Evolutionary conservation across 2,329 filamentous ascomycete species (phyloP), one percentile per base, ranked within the genome.

Genomic region (Colletotrichum lindemuthianum): DNA sequence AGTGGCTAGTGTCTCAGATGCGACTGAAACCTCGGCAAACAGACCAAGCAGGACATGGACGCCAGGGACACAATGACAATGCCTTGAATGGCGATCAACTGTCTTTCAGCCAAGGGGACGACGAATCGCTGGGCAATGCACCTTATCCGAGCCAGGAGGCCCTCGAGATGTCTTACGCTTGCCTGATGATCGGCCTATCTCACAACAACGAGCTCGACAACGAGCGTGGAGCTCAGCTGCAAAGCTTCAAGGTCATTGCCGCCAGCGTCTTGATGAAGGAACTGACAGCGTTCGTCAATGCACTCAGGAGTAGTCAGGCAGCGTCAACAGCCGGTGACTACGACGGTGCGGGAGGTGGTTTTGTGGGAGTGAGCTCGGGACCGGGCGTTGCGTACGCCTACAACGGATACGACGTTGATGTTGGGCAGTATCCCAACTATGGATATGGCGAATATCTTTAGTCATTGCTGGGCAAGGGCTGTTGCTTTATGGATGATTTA

Each of bases 1-100:
- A 75, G 2, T 82, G 77, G 75, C 75, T 79, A 9, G 75, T 77
- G 16, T 72, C 73, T 6, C 69, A 79, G 48, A 78, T 81, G 56
- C 73, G 74, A 16, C 67, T 54, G 5, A 61, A 51, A 6, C 47
- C 15, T 11, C 53, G 50, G 11, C 53, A 16, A 16, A 49, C 41
- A 6, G 55, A 47, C 2, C 59, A 40, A 37, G n/a, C n/a, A 4
- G 44, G 12, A 4, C 8, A n/a, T 40, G 41, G 16, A 44, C n/a
- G 15, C 24, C 33, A 34, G 13, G 75, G 75, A 7, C 70, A 72
- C 6, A 69, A 70, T 2, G 32, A 40, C 39, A n/a, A 48, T 5
- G 16, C 36, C 32, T 1, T 33, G 6, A 3, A 7, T 12, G 39
- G 13, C 37, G 12, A 16, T n/a, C 43, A 48, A 34, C n/a, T 8